Conservation (phyloP, 129 eudicot genomes). For the Escallonia herrerae region DNA sequence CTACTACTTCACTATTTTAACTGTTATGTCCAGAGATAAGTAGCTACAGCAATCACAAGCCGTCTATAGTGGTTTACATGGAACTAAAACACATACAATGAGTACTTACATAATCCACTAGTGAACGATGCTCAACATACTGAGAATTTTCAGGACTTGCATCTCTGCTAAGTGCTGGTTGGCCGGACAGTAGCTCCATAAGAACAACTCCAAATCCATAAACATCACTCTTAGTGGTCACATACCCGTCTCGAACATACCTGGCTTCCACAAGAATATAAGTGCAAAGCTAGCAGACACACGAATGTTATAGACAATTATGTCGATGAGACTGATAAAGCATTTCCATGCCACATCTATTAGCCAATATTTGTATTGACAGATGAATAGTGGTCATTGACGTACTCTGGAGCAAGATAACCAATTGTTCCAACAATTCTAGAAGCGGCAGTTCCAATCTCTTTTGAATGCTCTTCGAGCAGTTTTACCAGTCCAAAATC, state of each 20-base stretch:
- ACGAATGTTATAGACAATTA: background rate
- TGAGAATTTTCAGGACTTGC: background rate
- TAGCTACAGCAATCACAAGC: background rate
- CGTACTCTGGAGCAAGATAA: constrained; percentile 15
- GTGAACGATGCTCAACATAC: constrained; percentile 11
- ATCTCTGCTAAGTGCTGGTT: constrained; percentile 9
- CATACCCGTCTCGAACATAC: constrained; percentile 9
- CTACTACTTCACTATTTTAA: background rate
- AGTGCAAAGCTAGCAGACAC: background rate
- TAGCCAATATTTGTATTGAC: background rate
- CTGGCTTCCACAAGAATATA: constrained; percentile 2
- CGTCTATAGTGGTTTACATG: background rate
- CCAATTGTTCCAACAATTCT: constrained; percentile 15
- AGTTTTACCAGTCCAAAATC: constrained; percentile 18
- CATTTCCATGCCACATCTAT: background rate
- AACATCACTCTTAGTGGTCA: constrained; percentile 10
- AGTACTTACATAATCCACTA: constrained; percentile 8
- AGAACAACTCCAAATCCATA: constrained; percentile 15
- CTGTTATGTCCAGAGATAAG: background rate
- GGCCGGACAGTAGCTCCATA: constrained; percentile 11
- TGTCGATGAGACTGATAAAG: background rate
- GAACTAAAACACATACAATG: background rate
- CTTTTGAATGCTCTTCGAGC: constrained; percentile 4
- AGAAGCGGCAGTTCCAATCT: constrained; percentile 4
- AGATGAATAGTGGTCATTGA: background rate